phyloP scores from a whole-genome alignment of 2,329 filamentous ascomycete genomes.

The Aspergillus sp. region DNA sequence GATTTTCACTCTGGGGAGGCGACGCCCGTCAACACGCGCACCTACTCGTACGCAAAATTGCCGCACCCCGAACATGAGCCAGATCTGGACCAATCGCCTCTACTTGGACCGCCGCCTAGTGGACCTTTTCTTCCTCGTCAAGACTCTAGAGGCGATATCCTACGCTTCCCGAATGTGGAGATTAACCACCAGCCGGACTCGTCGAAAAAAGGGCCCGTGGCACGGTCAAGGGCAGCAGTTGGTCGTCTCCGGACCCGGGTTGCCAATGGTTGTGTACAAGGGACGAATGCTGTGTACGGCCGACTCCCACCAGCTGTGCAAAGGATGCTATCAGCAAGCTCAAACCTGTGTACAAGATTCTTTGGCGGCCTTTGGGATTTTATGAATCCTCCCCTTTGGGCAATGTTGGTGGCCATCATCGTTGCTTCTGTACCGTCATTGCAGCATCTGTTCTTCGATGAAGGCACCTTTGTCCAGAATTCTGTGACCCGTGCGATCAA shows the following conservation, averaged over 20 bases:
- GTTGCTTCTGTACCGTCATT: constrained; percentile 85
- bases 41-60: constrained; percentile 42
- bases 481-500: constrained; percentile 86
- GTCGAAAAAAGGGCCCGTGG: constrained; percentile 34
- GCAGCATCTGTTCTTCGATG: constrained; percentile 83
- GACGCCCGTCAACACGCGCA: constrained; percentile 42
- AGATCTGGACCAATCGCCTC: constrained; percentile 26
- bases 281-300: constrained; percentile 45
- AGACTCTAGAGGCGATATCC: constrained; percentile 58
- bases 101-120: constrained; percentile 38
- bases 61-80: constrained; percentile 26
- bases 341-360: constrained; percentile 55
- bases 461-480: constrained; percentile 88
- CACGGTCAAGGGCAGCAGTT: constrained; percentile 32
- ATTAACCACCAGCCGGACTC: constrained; percentile 32
- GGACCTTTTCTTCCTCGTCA: constrained; percentile 44
- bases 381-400: constrained; percentile 98
- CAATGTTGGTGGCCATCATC: constrained; percentile 88
- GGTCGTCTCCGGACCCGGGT: constrained; percentile 26
- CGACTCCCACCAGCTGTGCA: constrained; percentile 60
- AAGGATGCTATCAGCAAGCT: constrained; percentile 50
- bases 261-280: constrained; percentile 27
- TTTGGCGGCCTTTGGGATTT: constrained; percentile 79
- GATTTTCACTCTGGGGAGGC: constrained; percentile 45
- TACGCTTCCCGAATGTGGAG: constrained; percentile 58